These are phyloP conservation scores for Furcasterigmium furcatum DNA, from an alignment of 2,329 filamentous ascomycete species.

Conservation along the genomic window DNA sequence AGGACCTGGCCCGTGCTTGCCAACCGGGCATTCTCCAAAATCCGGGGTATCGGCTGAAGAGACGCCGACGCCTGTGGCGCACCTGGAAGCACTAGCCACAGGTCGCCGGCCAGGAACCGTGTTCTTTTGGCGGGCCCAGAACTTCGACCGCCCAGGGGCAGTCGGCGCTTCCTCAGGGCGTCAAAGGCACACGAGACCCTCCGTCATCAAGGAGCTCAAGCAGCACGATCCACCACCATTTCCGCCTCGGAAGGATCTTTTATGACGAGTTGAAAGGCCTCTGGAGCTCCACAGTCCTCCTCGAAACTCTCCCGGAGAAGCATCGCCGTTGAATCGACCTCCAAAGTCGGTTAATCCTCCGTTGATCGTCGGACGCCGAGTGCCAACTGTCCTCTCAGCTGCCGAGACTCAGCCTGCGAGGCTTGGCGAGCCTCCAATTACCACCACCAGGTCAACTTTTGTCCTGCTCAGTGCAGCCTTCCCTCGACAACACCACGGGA, in stretches of 20 bases:
- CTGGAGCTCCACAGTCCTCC: neutral
- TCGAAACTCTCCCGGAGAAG: neutral
- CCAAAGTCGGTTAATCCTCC: neutral
- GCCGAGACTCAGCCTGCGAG: constrained; percentile 7
- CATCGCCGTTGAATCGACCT: neutral
- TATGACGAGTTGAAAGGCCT: neutral
- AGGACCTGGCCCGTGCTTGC: too few species aligned
- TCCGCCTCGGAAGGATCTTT: neutral
- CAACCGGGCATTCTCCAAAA: too few species aligned
- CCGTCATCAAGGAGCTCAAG: neutral
- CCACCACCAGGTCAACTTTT: constrained; percentile 7
- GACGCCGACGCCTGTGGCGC: too few species aligned
- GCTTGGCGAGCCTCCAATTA: constrained; percentile 11
- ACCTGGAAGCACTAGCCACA: too few species aligned
- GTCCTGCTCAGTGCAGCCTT: constrained; percentile 6
- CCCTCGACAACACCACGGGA: neutral
- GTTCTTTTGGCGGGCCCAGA: neutral
- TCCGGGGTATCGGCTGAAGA: too few species aligned
- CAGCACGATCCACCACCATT: neutral
- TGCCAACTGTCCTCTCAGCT: constrained; percentile 23
- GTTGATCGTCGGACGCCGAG: constrained; percentile 1
- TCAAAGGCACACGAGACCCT: too few species aligned
- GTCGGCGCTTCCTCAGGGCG: too few species aligned
- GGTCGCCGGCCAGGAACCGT: neutral
- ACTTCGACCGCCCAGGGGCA: neutral